phyloP scores from a whole-genome alignment of 1,284 basidiomycete genomes.

The Blastosporella zonata region DNA sequence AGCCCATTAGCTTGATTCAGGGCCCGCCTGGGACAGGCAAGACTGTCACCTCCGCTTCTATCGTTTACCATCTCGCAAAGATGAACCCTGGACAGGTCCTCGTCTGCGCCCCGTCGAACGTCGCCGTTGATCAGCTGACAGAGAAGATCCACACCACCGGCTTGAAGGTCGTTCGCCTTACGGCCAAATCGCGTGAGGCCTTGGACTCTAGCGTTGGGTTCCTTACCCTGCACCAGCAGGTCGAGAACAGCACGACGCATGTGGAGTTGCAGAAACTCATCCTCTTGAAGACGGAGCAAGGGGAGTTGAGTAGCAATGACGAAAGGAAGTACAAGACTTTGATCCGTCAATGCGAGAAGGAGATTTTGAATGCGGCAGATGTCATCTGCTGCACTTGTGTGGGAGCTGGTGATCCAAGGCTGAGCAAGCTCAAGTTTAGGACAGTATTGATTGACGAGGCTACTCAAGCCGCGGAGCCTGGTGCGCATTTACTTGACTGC shows the following conservation, averaged over 20 bases:
- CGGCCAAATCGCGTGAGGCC: conserved; percentile 97
- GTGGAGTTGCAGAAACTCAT: conserved; percentile 97
- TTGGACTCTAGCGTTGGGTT: conserved; percentile 92
- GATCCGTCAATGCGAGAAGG: conserved; percentile 94
- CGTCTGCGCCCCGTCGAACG: conserved; percentile 98
- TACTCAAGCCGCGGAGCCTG: conserved; percentile 96
- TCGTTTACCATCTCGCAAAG: conserved; percentile 97
- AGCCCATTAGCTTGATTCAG: conserved; percentile 97
- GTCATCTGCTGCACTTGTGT: conserved; percentile 99
- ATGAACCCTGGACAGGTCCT: conserved; percentile 99
- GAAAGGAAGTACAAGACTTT: conserved; percentile 98
- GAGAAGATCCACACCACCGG: conserved; percentile 98
- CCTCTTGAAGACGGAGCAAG: conserved; percentile 95
- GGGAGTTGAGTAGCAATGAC: conserved; percentile 93
- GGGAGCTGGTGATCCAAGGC: conserved; percentile 92
- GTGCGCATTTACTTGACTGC: conserved; percentile 44
- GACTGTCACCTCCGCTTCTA: conserved; percentile 99
- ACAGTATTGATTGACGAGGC: conserved; percentile 99
- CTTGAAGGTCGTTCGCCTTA: conserved; percentile 95
- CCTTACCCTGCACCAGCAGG: conserved; percentile 96
- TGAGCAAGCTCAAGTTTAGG: conserved; percentile 96
- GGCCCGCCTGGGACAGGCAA: conserved; percentile 99
- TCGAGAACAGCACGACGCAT: conserved; percentile 92
- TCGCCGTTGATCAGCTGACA: conserved; percentile 98
- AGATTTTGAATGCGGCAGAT: conserved; percentile 92